A percentile compares a stretch with the other conserved stretches of the same genome.
These are phyloP conservation scores for Sanguinoderma infundibulare DNA, from an alignment of 1,284 basidiomycete species.

Conservation along the genomic window DNA sequence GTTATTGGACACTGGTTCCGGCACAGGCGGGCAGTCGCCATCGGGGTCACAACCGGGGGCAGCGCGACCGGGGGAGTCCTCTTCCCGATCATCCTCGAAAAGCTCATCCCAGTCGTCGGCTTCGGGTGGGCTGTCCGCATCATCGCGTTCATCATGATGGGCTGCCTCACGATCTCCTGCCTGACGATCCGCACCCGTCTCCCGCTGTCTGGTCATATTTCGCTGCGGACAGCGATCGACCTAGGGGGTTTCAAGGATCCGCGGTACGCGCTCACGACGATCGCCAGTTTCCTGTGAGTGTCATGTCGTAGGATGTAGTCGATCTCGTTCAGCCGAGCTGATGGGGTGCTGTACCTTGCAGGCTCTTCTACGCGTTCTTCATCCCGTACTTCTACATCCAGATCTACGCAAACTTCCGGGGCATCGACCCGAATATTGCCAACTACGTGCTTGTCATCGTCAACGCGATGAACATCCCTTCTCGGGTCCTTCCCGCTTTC, in stretches of 20 bases:
- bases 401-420: slow-evolving; percentile 47
- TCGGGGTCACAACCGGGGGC: slow-evolving; percentile 46
- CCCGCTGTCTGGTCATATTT: slow-evolving; percentile 27
- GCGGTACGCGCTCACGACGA: slow-evolving; percentile 34
- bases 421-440: slow-evolving; percentile 40
- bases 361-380: slow-evolving; percentile 52
- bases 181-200: slow-evolving; percentile 36
- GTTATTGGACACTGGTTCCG: slow-evolving; percentile 25
- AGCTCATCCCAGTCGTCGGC: slow-evolving; percentile 55
- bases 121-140: slow-evolving; percentile 63
- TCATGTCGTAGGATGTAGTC: too few species aligned
- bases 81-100: slow-evolving; percentile 65
- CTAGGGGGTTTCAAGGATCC: slow-evolving; percentile 36
- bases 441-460: slow-evolving; percentile 62
- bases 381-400: slow-evolving; percentile 69
- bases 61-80: slow-evolving; percentile 59
- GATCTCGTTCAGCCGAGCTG: not conserved
- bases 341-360: not conserved
- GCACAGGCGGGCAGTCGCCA: slow-evolving; percentile 57
- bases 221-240: slow-evolving; percentile 33
- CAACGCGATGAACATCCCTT: slow-evolving; percentile 60
- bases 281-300: slow-evolving; percentile 37
- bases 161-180: slow-evolving; percentile 34
- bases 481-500: slow-evolving; percentile 62
- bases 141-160: slow-evolving; percentile 36